Conservation (phyloP, 1,284 basidiomycete genomes). For the Moesziomyces globuligerus region DNA sequence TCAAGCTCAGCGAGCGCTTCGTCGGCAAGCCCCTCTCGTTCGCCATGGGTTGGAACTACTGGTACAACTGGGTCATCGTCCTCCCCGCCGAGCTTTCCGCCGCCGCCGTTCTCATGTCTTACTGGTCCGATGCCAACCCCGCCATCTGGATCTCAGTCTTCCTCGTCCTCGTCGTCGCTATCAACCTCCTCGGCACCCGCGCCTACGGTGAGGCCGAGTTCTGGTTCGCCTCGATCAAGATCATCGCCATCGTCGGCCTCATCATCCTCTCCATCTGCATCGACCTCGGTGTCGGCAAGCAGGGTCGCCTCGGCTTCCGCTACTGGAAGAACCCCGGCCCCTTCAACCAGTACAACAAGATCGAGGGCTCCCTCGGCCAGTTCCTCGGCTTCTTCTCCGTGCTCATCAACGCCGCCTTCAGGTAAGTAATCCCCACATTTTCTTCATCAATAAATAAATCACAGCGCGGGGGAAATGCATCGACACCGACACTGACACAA, state of each 20-base stretch:
- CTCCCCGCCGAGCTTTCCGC: conserved; percentile 82
- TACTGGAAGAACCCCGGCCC: conserved; percentile 69
- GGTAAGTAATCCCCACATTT: too few relatives aligned
- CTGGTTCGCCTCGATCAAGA: conserved; percentile 68
- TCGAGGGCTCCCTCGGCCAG: conserved; percentile 70
- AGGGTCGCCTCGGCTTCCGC: conserved; percentile 55
- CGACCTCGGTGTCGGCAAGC: conserved; percentile 56
- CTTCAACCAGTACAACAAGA: conserved; percentile 60
- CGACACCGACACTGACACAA: too few relatives aligned
- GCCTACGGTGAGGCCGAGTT: conserved; percentile 68
- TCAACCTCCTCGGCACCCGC: conserved; percentile 77
- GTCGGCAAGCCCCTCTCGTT: conserved; percentile 79
- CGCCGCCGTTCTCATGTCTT: conserved; percentile 79
- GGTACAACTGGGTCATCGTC: conserved; percentile 68
- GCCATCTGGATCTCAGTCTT: conserved; percentile 81
- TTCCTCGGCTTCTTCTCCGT: conserved; percentile 67
- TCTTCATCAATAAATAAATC: too few relatives aligned
- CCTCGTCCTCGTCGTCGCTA: conserved; percentile 76
- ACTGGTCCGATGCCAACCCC: conserved; percentile 75
- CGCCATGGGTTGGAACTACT: conserved; percentile 76
- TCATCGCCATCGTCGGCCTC: conserved; percentile 62
- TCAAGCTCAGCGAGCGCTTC: conserved; percentile 81
- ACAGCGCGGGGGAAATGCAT: too few relatives aligned
- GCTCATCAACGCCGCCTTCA: conserved; percentile 76
- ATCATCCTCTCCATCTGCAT: conserved; percentile 62